These are phyloP conservation scores for Marvania coccoides DNA, from an alignment of 139 green algal species.

Conservation along the genomic window DNA sequence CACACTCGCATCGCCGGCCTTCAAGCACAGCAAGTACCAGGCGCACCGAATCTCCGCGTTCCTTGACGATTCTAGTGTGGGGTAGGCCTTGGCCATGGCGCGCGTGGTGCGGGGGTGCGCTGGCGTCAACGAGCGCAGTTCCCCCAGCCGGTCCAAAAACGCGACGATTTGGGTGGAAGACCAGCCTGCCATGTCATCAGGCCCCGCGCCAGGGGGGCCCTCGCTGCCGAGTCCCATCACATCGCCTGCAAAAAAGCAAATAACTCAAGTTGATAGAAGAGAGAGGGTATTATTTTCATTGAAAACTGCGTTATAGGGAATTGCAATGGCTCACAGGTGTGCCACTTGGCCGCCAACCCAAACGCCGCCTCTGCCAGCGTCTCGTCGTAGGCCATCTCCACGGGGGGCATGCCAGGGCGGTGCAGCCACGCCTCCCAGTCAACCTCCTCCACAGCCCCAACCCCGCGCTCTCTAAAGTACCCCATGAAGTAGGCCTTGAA, in stretches of 20 bases:
- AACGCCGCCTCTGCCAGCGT: conserved; percentile 45
- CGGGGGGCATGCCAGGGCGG: conserved; percentile 64
- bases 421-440: conserved; percentile 79
- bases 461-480: conserved; percentile 41
- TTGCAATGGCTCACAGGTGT: no score
- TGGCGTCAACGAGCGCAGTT: conserved; percentile 32
- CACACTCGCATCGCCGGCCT: conserved; percentile 42
- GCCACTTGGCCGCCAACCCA: conserved; percentile 60
- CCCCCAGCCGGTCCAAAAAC: conserved; percentile 63
- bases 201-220: not conserved
- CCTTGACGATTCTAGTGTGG: conserved; percentile 38
- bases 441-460: conserved; percentile 23
- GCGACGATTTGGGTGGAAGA: conserved; percentile 45
- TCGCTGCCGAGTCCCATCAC: conserved; percentile 12
- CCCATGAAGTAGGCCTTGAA: conserved; percentile 54
- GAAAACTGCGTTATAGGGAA: no score
- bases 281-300: no score
- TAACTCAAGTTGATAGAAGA: no score
- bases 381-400: conserved; percentile 64
- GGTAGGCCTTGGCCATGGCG: conserved; percentile 26
- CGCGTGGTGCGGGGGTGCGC: conserved; percentile 29
- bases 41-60: conserved; percentile 68
- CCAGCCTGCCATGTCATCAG: conserved; percentile 54
- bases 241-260: no score
- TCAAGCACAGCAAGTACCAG: conserved; percentile 56